Conservation (phyloP, 495 filamentous ascomycete species). For the Penicillium dipodomyicola region DNA sequence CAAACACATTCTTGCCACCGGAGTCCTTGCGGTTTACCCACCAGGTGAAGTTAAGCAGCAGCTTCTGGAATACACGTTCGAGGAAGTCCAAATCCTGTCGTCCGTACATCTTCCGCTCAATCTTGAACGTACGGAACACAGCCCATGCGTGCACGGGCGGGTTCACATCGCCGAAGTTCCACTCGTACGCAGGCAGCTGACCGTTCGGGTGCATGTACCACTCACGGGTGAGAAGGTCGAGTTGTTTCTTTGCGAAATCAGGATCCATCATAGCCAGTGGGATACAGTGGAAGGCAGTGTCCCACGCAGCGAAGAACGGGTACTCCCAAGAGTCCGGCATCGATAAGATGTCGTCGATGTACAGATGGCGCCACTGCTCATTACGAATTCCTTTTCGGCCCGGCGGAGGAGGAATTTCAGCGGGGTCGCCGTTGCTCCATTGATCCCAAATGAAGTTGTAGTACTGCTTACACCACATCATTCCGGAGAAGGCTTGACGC, state of each 20-base stretch:
- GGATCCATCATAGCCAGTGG: conserved; percentile 95
- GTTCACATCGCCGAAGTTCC: conserved; percentile 98
- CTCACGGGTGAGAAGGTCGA: conserved; percentile 91
- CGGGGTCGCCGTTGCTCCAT: conserved; percentile 81
- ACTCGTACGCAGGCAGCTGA: conserved; percentile 88
- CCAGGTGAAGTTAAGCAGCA: conserved; percentile 97
- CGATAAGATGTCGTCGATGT: conserved; percentile 89
- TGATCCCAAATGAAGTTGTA: conserved; percentile 97
- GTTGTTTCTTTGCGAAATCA: conserved; percentile 95
- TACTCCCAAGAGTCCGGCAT: conserved; percentile 99
- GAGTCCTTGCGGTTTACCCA: conserved; percentile 96
- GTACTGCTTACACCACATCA: conserved; percentile 98
- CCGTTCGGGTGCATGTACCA: conserved; percentile 99
- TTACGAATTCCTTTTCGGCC: conserved; percentile 81
- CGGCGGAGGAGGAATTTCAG: conserved; percentile 77
- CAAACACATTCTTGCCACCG: conserved; percentile 94
- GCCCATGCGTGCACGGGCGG: conserved; percentile 97
- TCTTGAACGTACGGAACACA: conserved; percentile 93
- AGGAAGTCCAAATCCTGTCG: conserved; percentile 92
- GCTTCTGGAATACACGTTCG: conserved; percentile 93
- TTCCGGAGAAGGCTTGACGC: conserved; percentile 87
- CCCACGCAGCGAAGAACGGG: conserved; percentile 97
- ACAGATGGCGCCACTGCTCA: conserved; percentile 85
- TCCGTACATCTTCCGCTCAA: conserved; percentile 95
- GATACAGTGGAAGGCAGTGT: conserved; percentile 95